Conservation (phyloP, 179 eudicot genomes). For the Patellifolia procumbens region DNA sequence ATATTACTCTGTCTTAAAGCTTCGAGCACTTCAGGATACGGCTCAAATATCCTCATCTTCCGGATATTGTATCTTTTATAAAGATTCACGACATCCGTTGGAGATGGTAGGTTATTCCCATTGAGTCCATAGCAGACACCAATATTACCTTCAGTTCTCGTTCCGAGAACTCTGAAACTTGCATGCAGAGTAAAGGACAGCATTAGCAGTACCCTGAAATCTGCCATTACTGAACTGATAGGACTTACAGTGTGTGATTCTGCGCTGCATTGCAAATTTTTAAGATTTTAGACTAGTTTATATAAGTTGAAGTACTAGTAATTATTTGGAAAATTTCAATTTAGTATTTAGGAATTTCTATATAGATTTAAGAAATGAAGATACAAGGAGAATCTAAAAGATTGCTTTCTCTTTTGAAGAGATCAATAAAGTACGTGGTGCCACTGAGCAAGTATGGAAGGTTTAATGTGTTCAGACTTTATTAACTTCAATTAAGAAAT, state of each 20-base stretch:
- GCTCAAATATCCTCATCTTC: slow-evolving; percentile 53
- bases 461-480: background rate
- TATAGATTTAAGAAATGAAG: background rate
- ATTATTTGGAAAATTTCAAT: background rate
- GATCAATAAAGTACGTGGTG: background rate
- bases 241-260: background rate
- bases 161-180: slow-evolving; percentile 14
- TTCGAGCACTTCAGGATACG: slow-evolving; percentile 40
- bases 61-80: slow-evolving; percentile 26
- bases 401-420: background rate
- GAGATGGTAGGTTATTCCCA: slow-evolving; percentile 51
- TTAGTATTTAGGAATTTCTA: background rate
- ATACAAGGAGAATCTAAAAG: slow-evolving; percentile 8
- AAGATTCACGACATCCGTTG: slow-evolving; percentile 37
- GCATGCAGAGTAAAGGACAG: slow-evolving; percentile 18
- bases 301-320: background rate
- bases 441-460: background rate
- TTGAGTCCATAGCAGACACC: slow-evolving; percentile 56
- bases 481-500: background rate
- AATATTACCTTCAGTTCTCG: background rate
- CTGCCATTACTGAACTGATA: slow-evolving; percentile 23
- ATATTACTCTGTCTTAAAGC: slow-evolving; percentile 48
- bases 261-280: background rate
- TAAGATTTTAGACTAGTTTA: background rate
- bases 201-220: slow-evolving; percentile 8